These are phyloP conservation scores for Metarhizium robertsii DNA, from an alignment of 2,329 filamentous ascomycete genomes.

Conservation along the genomic window DNA sequence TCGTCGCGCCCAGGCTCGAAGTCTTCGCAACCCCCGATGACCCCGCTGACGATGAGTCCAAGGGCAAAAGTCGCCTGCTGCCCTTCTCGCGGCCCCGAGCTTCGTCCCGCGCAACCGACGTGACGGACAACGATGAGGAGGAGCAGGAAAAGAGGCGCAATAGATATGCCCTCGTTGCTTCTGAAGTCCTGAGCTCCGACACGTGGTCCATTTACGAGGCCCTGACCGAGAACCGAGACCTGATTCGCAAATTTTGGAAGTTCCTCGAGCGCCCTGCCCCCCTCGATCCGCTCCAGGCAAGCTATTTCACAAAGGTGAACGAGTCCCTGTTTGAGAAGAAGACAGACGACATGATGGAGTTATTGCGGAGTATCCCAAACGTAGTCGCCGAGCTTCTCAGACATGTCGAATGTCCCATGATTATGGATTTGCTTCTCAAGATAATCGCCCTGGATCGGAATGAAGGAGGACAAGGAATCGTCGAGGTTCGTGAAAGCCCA, in stretches of 20 bases:
- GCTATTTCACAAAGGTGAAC: slow-evolving; percentile 98
- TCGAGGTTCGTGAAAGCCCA: slow-evolving; percentile 59
- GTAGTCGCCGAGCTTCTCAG: slow-evolving; percentile 78
- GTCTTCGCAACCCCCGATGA: slow-evolving; percentile 41
- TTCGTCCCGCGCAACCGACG: slow-evolving; percentile 40
- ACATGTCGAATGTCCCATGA: slow-evolving; percentile 94
- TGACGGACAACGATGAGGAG: slow-evolving; percentile 47
- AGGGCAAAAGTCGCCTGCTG: slow-evolving; percentile 31
- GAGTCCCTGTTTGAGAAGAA: slow-evolving; percentile 97
- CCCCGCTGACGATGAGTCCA: slow-evolving; percentile 41
- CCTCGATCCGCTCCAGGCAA: slow-evolving; percentile 85
- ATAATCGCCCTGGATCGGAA: slow-evolving; percentile 93
- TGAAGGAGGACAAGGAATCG: slow-evolving; percentile 83
- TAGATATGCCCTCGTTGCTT: slow-evolving; percentile 88
- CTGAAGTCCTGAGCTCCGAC: slow-evolving; percentile 88
- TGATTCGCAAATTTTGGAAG: slow-evolving; percentile 80
- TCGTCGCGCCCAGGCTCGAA: slow-evolving; percentile 68
- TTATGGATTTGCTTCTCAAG: slow-evolving; percentile 95
- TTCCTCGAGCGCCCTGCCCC: slow-evolving; percentile 79
- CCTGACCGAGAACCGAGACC: slow-evolving; percentile 71
- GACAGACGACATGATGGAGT: slow-evolving; percentile 90
- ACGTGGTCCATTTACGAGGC: slow-evolving; percentile 96
- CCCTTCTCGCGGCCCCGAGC: slow-evolving; percentile 44
- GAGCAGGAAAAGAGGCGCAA: slow-evolving; percentile 85
- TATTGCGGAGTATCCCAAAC: slow-evolving; percentile 75